Base-by-base conservation (phyloP, 345 rosid genomes). In the Luvunga scandens region DNA sequence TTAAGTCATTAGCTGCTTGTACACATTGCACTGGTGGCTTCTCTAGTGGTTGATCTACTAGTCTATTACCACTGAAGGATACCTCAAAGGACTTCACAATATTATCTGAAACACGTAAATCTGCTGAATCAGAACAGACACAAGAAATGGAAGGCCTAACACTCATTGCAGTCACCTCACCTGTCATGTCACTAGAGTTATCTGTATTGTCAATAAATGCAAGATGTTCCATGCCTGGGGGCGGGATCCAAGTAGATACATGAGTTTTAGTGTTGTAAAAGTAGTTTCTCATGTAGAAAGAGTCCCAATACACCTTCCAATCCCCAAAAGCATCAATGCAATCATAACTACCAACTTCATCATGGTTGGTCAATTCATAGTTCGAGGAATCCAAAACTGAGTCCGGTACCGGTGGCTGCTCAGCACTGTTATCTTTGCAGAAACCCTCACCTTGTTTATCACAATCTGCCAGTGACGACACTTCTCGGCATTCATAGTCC, bases 261-360 rank as follows among this genome's bases (percentile, higher is more conserved):
- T 86, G 84, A 38, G 97, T 89, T 78, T 75, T 86, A n/a, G 77
- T 36, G 72, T 92, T 94, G 82, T 88, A 87, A 59, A 87, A 96
- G 84, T 88, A 94, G 75, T 86, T 89, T 77, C 89, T 84, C 82
- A 79, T 76, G 85, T 96, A 90, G 81, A 81, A 89, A 48, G 93
- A 69, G 81, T 96, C 99, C 98, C 94, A 89, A 66, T 75, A 90
- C 53, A 85, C 91, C 75, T 66, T 83, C 99, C 99, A 96, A 77
- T 90, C 93, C 80, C 80, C 83, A 76, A 75, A 81, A 75, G 78
- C 86, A 75, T 71, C 77, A 50, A 24, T 39, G 55, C 69, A 66
- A 14, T 65, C 75, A 66, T 76, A 69, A 65, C 79, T 67, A 69
- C 45, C 80, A 69, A 12, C 75, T 53, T 71, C 81, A 39, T 79